Evolutionary conservation across 768 basidiomycete genomes (phyloP).

Genomic region (Pleurotus salmoneostramineus): DNA sequence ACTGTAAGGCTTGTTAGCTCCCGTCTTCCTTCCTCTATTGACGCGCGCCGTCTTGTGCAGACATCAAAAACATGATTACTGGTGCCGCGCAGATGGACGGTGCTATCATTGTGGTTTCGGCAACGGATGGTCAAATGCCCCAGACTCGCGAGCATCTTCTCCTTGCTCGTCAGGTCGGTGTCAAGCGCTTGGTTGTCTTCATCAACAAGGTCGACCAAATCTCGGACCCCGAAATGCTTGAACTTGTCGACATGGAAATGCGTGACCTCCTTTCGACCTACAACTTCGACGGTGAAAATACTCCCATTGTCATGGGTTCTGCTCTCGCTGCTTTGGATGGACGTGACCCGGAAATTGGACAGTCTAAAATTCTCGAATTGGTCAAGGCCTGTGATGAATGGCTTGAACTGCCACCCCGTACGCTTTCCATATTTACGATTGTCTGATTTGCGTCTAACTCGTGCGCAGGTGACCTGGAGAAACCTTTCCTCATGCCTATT

Average conservation of each 20-base stretch:
- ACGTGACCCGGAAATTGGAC: constrained; percentile 75
- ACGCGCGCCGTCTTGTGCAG: constrained; percentile 32
- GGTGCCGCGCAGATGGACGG: constrained; percentile 98
- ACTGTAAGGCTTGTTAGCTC: constrained; percentile 54
- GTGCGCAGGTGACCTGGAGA: constrained; percentile 83
- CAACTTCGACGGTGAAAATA: constrained; percentile 95
- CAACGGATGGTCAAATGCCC: constrained; percentile 99
- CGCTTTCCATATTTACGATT: not conserved
- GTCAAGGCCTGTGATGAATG: constrained; percentile 87
- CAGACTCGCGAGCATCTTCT: constrained; percentile 98
- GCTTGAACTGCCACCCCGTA: constrained; percentile 91
- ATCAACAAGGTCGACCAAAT: constrained; percentile 99
- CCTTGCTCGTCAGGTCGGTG: constrained; percentile 95
- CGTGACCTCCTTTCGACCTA: constrained; percentile 89
- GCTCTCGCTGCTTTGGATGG: constrained; percentile 94
- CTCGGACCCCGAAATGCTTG: constrained; percentile 95
- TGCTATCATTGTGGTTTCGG: constrained; percentile 94
- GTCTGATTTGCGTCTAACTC: not conserved
- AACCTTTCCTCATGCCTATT: constrained; percentile 94
- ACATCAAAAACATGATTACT: constrained; percentile 99
- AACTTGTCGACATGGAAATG: constrained; percentile 99
- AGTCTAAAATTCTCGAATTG: constrained; percentile 75
- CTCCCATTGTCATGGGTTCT: constrained; percentile 97
- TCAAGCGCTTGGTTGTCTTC: constrained; percentile 96
- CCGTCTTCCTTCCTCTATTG: constrained; percentile 6